Percentiles rank a stretch among this genome's conserved stretches.
phyloP scores from a whole-genome alignment of 768 basidiomycete genomes.

The Exsudoporus frostii region DNA sequence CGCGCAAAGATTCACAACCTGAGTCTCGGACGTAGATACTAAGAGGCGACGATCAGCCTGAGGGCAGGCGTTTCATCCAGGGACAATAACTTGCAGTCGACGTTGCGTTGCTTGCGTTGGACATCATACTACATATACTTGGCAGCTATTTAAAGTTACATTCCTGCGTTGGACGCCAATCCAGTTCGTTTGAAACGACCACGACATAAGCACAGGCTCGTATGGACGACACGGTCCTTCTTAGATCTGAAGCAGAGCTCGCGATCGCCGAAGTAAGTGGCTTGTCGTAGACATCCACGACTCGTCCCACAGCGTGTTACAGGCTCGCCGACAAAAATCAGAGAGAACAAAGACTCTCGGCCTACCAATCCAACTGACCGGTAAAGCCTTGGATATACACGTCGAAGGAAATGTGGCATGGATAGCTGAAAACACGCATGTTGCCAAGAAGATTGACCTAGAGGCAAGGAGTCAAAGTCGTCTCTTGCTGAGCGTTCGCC shows the following conservation, averaged over 20 bases:
- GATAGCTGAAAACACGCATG: conserved; percentile 85
- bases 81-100: neutral
- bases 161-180: neutral
- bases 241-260: conserved; percentile 32
- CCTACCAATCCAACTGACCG: conserved; percentile 70
- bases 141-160: too few relatives aligned
- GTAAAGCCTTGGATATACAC: conserved; percentile 70
- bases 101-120: neutral
- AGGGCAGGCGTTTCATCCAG: neutral
- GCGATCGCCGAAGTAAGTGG: conserved; percentile 27
- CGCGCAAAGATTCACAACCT: too few relatives aligned
- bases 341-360: conserved; percentile 70
- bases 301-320: conserved; percentile 3
- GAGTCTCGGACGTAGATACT: neutral
- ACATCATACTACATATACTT: too few relatives aligned
- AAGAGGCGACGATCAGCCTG: neutral
- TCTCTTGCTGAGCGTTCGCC: conserved; percentile 5
- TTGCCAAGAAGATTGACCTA: conserved; percentile 70
- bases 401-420: conserved; percentile 68
- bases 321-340: conserved; percentile 75
- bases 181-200: neutral
- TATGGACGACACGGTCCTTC: conserved; percentile 29
- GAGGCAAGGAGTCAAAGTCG: conserved; percentile 47
- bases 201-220: neutral
- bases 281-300: neutral